Evolutionary conservation across 257 asterid species (phyloP), one percentile per base, ranked within the genome.

Genomic region (Datura wrightii): DNA sequence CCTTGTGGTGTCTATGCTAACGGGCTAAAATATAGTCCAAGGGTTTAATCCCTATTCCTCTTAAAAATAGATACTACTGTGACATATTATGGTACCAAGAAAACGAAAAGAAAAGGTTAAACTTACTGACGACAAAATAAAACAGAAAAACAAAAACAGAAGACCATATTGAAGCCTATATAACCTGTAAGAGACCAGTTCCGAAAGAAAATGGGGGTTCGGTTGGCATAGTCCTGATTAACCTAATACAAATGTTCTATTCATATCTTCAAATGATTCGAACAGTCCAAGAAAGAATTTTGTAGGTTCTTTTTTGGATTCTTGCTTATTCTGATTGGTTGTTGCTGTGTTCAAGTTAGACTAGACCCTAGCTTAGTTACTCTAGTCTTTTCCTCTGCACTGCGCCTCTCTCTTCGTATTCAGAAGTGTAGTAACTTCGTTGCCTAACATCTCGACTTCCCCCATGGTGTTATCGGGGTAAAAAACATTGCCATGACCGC

Each of bases 221-320:
- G 31, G 31, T 24, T 24, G 31, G 31, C 31, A 24, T 24, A 24
- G 31, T 24, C 31, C 31, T 24, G 31, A 24, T 24, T 24, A 0
- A 0, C 31, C 31, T 41, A 62, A 62, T 60, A 15, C 7, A 60
- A 60, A 60, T 60, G 67, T 60, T 58, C 65, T 58, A 58, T n/a
- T n/a, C 34, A 58, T 58, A n/a, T 31, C 36, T 58, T 58, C 65
- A 58, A n/a, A 58, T n/a, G 34, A 58, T 58, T 60, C 24, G 39
- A 24, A 60, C 69, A 60, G 39, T 60, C 69, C 69, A 60, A 24
- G 69, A 60, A 60, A 24, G 14, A 60, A 60, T 60, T 60, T 60
- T 60, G 69, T 39, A 37, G 39, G 69, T 19, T 60, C 8, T 60
- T 24, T 59, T 60, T 60, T 39, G 0, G 16, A 60, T 5, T 60